phyloP scores from a whole-genome alignment of 495 filamentous ascomycete species.

The Lasiosphaeria hispida region DNA sequence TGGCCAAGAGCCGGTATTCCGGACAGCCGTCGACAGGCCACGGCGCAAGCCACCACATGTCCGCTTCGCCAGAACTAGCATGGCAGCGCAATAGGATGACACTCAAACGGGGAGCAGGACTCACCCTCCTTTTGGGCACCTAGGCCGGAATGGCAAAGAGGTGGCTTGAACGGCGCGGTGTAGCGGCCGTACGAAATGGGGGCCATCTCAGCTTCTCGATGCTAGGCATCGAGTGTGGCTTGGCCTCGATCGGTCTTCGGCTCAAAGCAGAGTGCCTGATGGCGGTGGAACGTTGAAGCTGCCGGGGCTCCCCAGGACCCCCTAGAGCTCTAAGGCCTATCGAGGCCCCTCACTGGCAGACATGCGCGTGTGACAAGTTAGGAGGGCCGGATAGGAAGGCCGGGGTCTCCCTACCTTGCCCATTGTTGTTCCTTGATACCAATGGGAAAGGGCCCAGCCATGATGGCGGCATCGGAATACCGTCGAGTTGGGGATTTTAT shows the following conservation, averaged over 20 bases:
- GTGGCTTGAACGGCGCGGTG: neutral
- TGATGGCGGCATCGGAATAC: too few species aligned
- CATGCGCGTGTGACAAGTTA: too few species aligned
- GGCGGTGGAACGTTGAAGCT: neutral
- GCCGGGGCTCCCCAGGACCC: too few species aligned
- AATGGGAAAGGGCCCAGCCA: too few species aligned
- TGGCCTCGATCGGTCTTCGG: slow-evolving; percentile 7
- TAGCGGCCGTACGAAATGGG: slow-evolving; percentile 8
- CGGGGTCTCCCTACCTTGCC: too few species aligned
- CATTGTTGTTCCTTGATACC: too few species aligned
- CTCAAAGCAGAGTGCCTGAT: neutral
- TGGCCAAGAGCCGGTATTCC: too few species aligned
- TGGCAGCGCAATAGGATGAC: neutral
- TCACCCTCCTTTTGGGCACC: neutral
- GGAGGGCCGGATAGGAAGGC: too few species aligned
- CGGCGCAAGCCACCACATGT: slow-evolving; percentile 2
- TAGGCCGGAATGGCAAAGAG: neutral
- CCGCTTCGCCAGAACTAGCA: slow-evolving; percentile 3
- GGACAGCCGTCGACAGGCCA: neutral
- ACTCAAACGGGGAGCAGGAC: neutral
- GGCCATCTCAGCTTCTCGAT: neutral
- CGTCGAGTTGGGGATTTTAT: too few species aligned
- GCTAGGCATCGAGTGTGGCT: neutral
- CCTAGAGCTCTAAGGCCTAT: too few species aligned
- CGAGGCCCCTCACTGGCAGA: too few species aligned